phyloP scores from a whole-genome alignment of 768 basidiomycete genomes.

The Strobilomyces dryophilus region DNA sequence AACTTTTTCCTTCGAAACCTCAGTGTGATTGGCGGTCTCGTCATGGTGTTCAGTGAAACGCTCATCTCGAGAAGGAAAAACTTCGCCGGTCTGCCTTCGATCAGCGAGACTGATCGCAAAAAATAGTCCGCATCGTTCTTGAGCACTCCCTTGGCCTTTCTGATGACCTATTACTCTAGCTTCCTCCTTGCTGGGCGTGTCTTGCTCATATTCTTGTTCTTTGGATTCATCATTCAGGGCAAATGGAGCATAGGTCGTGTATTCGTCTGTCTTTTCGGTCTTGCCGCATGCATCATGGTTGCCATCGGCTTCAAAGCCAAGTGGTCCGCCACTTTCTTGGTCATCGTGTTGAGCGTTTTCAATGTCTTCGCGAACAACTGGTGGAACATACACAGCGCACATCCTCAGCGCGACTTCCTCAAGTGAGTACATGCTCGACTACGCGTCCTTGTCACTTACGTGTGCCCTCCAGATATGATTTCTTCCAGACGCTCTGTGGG shows the following conservation, averaged over 20 bases:
- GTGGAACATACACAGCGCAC: slow-evolving; percentile 90
- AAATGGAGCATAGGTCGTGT: slow-evolving; percentile 84
- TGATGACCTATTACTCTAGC: slow-evolving; percentile 38
- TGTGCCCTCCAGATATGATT: slow-evolving; percentile 72
- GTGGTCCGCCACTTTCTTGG: slow-evolving; percentile 96
- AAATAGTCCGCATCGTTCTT: slow-evolving; percentile 74
- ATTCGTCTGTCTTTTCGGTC: slow-evolving; percentile 83
- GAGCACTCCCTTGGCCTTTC: background rate
- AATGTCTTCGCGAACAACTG: slow-evolving; percentile 99
- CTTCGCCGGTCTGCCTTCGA: slow-evolving; percentile 86
- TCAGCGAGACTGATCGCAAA: slow-evolving; percentile 94
- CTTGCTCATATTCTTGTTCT: slow-evolving; percentile 97
- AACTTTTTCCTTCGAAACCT: slow-evolving; percentile 99
- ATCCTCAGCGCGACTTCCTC: slow-evolving; percentile 96
- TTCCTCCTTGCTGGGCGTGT: slow-evolving; percentile 97
- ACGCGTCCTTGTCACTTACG: slow-evolving; percentile 18
- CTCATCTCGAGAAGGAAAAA: slow-evolving; percentile 82
- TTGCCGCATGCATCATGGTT: slow-evolving; percentile 92
- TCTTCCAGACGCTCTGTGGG: slow-evolving; percentile 92
- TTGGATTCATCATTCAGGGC: slow-evolving; percentile 95
- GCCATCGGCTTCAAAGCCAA: slow-evolving; percentile 99
- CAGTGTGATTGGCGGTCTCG: slow-evolving; percentile 93
- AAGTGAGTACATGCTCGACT: slow-evolving; percentile 55
- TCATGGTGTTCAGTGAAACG: slow-evolving; percentile 99
- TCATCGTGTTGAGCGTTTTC: slow-evolving; percentile 86